Evolutionary conservation across 768 basidiomycete genomes (phyloP), one percentile per base, ranked within the genome.

Genomic region (Mycena venus): DNA sequence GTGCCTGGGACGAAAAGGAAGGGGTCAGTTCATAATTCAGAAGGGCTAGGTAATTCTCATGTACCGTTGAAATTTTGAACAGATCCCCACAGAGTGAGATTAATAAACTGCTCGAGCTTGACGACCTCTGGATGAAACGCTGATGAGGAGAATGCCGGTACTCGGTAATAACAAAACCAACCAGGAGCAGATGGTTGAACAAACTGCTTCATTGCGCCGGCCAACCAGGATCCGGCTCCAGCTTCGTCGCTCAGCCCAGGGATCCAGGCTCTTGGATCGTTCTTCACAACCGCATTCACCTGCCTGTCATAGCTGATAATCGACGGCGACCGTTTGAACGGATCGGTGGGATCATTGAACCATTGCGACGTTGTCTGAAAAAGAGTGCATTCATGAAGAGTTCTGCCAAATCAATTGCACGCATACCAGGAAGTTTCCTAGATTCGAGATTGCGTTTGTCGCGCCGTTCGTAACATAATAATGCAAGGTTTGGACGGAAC

Each of bases 171-270:
- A n/a, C 14, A 25, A n/a, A 62, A 71, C 59, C 7, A 53, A 75
- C 74, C 74, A 25, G 74, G 84, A 0, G 88, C 88, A 73, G 84
- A 87, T 1, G 90, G 90, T 72, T 90, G 89, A 2, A 84, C 88
- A 73, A 82, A 91, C 76, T 91, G 88, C 73, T 90, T 91, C 89
- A 90, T 88, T 4, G 86, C 81, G 21, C 88, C 90, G 10, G 90
- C 89, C 17, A 91, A 77, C 89, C 89, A 90, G 27, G 89, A 90
- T 14, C 89, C 90, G 0, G 90, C 90, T 32, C 90, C 90, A n/a
- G 88, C 90, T 79, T 91, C 90, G 74, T 91, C 90, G 61, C 88
- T 90, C 71, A 90, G 76, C 0, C 90, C 90, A n/a, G 89, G 86
- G 63, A 91, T 91, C 90, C 90, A 91, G 17, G 89, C 89, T 44